Evolutionary conservation across 2,329 filamentous ascomycete species (phyloP).

Genomic region (Aspergillus vadensis): DNA sequence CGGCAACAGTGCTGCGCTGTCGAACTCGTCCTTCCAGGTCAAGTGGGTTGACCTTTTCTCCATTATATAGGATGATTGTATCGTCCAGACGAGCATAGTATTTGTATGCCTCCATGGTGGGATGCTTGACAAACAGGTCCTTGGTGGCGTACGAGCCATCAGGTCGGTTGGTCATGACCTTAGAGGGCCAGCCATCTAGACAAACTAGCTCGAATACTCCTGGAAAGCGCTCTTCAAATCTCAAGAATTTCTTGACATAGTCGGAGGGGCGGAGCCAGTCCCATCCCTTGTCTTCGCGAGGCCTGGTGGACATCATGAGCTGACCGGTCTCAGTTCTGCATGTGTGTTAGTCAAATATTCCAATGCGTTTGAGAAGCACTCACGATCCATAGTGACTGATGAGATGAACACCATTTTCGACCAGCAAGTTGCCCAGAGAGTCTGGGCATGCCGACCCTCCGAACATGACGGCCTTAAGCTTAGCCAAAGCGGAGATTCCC

Average conservation of each 20-base stretch:
- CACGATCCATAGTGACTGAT: slow-evolving; percentile 60
- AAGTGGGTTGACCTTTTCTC: slow-evolving; percentile 54
- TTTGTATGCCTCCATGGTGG: slow-evolving; percentile 50
- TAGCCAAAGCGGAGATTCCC: slow-evolving; percentile 52
- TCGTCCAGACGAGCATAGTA: slow-evolving; percentile 52
- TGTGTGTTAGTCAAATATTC: background rate
- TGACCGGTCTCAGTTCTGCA: slow-evolving; percentile 62
- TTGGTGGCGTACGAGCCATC: slow-evolving; percentile 54
- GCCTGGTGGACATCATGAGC: slow-evolving; percentile 62
- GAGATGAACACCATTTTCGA: slow-evolving; percentile 57
- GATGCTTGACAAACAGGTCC: slow-evolving; percentile 52
- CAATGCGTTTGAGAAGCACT: slow-evolving; percentile 19
- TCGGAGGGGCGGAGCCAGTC: slow-evolving; percentile 57
- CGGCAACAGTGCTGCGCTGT: slow-evolving; percentile 55
- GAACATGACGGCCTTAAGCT: slow-evolving; percentile 57
- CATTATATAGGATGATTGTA: slow-evolving; percentile 51
- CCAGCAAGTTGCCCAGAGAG: slow-evolving; percentile 58
- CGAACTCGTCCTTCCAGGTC: slow-evolving; percentile 58
- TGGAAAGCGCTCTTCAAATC: slow-evolving; percentile 38
- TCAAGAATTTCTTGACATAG: slow-evolving; percentile 46
- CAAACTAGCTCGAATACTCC: slow-evolving; percentile 42
- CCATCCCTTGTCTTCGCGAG: slow-evolving; percentile 59
- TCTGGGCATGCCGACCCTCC: slow-evolving; percentile 63
- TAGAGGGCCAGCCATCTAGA: slow-evolving; percentile 42
- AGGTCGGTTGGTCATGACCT: slow-evolving; percentile 48